phyloP scores from a whole-genome alignment of 768 basidiomycete genomes.

The Psilocybe tampanensis region DNA sequence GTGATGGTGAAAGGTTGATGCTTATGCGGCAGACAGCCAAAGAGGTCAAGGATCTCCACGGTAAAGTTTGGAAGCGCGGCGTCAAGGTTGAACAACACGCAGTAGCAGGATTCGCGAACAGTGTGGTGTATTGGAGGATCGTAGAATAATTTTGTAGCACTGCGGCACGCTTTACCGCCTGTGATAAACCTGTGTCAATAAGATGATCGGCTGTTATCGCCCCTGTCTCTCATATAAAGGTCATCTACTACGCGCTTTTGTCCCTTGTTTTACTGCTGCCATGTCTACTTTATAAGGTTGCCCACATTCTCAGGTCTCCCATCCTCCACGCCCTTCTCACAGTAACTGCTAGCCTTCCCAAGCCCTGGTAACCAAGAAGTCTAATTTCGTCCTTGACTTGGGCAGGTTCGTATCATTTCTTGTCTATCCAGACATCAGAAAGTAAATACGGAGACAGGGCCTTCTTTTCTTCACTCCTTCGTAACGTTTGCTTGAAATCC shows the following conservation, averaged over 20 bases:
- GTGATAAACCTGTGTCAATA: neutral
- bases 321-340: neutral
- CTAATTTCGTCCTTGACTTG: constrained; percentile 4
- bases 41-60: constrained; percentile 60
- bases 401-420: constrained; percentile 16
- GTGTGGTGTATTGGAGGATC: constrained; percentile 74
- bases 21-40: constrained; percentile 50
- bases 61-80: constrained; percentile 59
- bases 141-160: constrained; percentile 4
- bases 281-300: neutral
- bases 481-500: no score
- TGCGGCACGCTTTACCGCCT: no score
- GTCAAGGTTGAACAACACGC: constrained; percentile 67
- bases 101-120: constrained; percentile 63
- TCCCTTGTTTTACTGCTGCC: neutral
- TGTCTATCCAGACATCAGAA: constrained; percentile 10
- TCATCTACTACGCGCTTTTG: neutral
- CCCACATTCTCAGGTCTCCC: neutral
- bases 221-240: neutral
- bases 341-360: neutral
- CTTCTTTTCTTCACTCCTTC: neutral
- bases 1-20: constrained; percentile 62
- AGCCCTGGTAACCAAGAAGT: constrained; percentile 11
- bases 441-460: neutral
- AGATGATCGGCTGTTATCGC: neutral